Base-by-base conservation (phyloP, 129 eudicot genomes). In the Centaurea solstitialis region DNA sequence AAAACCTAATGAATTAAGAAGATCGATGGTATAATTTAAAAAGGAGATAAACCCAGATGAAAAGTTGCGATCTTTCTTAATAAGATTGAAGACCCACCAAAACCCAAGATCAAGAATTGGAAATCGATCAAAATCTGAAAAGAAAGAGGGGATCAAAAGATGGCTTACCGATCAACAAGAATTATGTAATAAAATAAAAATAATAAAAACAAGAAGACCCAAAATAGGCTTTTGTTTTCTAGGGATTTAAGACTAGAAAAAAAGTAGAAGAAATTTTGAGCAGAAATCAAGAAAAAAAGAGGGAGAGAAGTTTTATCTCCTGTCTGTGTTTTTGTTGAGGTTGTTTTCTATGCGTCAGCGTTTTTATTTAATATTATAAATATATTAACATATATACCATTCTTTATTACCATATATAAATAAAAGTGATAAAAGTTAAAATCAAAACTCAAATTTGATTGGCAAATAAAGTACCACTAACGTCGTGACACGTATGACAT, bases 281-380 rank as follows among this genome's bases (percentile, higher is more conserved):
- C 65, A 41, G 53, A 40, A 6, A 73, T 24, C 26, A 11, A 72
- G 53, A 74, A 74, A 33, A 41, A 8, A 57, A 66, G 59, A 74
- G 75, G 39, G 71, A 64, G 82, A 68, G 20, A 61, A 66, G n/a
- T 20, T 43, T 80, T 65, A 13, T 73, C 38, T 74, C 67, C 43
- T 73, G 85, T 53, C 12, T 82, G 45, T 82, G 45, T 82, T 71
- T 75, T 68, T 66, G 71, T 77, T 74, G 80, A 70, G 70, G 59
- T 81, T 75, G 68, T 39, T 75, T 81, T 75, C 72, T 45, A 75
- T 37, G 71, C 41, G 80, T 75, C 76, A 70, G n/a, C 39, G 71
- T 17, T 50, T n/a, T n/a, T n/a, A n/a, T n/a, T n/a, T n/a, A n/a
- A n/a, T n/a, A n/a, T n/a, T n/a, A n/a, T n/a, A n/a, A n/a, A n/a